Conservation (phyloP, 2,329 filamentous ascomycete species). For the Pseudogymnoascus sp. region DNA sequence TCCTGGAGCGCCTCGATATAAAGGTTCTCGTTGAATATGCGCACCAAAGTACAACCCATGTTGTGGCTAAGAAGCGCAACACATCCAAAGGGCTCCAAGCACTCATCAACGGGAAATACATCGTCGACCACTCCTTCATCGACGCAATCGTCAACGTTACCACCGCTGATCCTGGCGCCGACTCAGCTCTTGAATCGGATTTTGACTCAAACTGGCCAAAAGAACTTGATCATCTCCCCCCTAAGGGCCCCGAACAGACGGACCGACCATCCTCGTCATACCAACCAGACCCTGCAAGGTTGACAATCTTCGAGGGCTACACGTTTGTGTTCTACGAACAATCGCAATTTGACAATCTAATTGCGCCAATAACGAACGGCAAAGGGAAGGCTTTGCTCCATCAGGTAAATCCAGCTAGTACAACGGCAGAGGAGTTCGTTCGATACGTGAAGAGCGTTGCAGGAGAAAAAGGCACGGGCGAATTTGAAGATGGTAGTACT, state of each 20-base stretch:
- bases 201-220: conserved; percentile 77
- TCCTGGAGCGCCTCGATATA: conserved; percentile 79
- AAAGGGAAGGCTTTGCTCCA: conserved; percentile 74
- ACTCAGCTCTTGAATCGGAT: conserved; percentile 65
- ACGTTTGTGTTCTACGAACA: conserved; percentile 82
- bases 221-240: conserved; percentile 64
- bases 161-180: conserved; percentile 42
- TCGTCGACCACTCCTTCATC: conserved; percentile 69
- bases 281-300: conserved; percentile 58
- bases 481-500: conserved; percentile 56
- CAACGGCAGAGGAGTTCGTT: conserved; percentile 68
- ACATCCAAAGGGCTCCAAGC: conserved; percentile 82
- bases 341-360: conserved; percentile 68
- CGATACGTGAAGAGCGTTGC: conserved; percentile 68
- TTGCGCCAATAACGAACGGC: conserved; percentile 69
- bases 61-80: conserved; percentile 84
- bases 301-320: conserved; percentile 74
- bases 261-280: conserved; percentile 64
- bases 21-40: conserved; percentile 74
- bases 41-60: conserved; percentile 69
- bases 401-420: conserved; percentile 55
- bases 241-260: conserved; percentile 68
- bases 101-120: conserved; percentile 70
- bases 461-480: conserved; percentile 64
- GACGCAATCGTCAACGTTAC: conserved; percentile 61